Conservation (phyloP, 257 asterid species). For the Ajuga chamaepitys region DNA sequence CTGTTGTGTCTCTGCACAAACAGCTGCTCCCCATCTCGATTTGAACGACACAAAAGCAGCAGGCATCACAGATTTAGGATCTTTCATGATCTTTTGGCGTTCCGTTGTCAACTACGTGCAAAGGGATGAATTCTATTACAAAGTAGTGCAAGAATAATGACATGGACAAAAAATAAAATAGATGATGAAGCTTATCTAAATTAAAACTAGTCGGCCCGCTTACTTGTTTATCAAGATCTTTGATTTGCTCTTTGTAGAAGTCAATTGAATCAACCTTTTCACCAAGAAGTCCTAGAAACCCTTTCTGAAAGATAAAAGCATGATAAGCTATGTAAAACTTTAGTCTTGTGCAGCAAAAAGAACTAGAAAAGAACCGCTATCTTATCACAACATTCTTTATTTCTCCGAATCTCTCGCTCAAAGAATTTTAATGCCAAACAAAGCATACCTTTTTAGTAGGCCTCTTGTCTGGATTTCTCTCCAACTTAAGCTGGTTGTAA, state of each 20-base stretch:
- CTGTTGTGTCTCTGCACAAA: conserved; percentile 96
- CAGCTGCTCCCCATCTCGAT: conserved; percentile 95
- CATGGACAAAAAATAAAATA: background rate
- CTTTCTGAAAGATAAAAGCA: conserved; percentile 49
- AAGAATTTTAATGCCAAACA: background rate
- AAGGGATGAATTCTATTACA: background rate
- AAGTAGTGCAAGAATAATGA: background rate
- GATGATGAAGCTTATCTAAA: background rate
- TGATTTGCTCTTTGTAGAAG: conserved; percentile 51
- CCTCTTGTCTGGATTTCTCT: conserved; percentile 57
- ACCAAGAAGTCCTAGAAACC: conserved; percentile 90
- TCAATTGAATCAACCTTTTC: conserved; percentile 69
- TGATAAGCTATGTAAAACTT: background rate
- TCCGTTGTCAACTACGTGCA: conserved; percentile 52
- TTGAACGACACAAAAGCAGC: conserved; percentile 92
- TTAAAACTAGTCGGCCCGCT: conserved; percentile 14
- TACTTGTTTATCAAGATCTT: conserved; percentile 60
- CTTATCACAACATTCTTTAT: background rate
- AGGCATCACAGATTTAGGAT: conserved; percentile 52
- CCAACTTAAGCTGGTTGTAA: conserved; percentile 80
- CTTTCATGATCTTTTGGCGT: conserved; percentile 60
- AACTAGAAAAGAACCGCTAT: no score
- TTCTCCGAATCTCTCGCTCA: background rate
- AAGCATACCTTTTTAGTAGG: conserved; percentile 63
- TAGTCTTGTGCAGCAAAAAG: background rate